These are phyloP conservation scores for Avena insularis DNA, from an alignment of 176 grass and related monocot genomes.

Conservation along the genomic window DNA sequence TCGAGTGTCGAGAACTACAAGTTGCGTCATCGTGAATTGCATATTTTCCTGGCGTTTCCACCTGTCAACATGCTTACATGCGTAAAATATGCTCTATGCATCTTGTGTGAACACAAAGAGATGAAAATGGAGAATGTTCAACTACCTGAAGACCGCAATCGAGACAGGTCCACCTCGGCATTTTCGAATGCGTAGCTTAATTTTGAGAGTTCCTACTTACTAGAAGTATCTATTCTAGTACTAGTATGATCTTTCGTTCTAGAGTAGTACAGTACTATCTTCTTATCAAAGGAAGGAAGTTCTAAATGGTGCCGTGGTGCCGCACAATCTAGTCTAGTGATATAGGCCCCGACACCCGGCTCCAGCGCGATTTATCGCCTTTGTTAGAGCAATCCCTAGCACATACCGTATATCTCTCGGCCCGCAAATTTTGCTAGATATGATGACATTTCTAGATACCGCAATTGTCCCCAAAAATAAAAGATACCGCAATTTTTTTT, in stretches of 20 bases:
- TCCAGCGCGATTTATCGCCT: neutral
- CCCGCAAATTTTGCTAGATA: too few species aligned
- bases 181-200: neutral
- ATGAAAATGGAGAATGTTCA: neutral
- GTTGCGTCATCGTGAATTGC: neutral
- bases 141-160: neutral
- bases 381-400: too few species aligned
- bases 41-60: neutral
- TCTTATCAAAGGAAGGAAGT: neutral
- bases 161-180: neutral
- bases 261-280: too few species aligned
- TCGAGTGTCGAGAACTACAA: neutral
- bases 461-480: too few species aligned
- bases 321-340: neutral
- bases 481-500: too few species aligned
- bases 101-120: too few species aligned
- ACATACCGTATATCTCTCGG: too few species aligned
- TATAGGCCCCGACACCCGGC: neutral
- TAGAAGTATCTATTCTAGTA: neutral
- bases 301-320: neutral
- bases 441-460: too few species aligned
- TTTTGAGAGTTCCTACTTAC: constrained; percentile 8
- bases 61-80: too few species aligned
- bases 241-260: too few species aligned
- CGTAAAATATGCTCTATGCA: too few species aligned